Evolutionary conservation across 345 rosid species (phyloP).

Genomic region (Aethionema arabicum): DNA sequence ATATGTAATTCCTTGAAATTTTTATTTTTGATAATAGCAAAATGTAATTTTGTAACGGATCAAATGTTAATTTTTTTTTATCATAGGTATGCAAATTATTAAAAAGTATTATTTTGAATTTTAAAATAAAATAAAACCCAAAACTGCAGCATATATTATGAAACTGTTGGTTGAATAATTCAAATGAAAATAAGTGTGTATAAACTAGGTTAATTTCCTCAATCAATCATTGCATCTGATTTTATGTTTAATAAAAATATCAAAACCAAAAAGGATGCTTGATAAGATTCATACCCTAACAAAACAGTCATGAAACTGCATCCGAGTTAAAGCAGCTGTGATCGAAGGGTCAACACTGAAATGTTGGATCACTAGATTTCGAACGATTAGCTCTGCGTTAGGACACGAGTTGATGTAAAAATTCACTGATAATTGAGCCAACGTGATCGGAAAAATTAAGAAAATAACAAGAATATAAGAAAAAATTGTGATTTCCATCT

Average conservation of each 20-base stretch:
- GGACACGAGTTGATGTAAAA: conserved; percentile 31
- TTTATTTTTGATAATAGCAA: no score
- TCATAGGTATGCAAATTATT: no score
- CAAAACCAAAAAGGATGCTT: neutral
- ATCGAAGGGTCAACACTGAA: conserved; percentile 25
- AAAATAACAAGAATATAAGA: conserved; percentile 14
- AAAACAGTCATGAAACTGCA: conserved; percentile 42
- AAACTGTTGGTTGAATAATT: no score
- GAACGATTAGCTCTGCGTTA: conserved; percentile 28
- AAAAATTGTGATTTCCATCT: conserved; percentile 23
- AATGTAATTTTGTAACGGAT: no score
- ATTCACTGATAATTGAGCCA: conserved; percentile 11
- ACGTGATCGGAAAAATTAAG: conserved; percentile 14
- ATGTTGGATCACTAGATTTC: conserved; percentile 15
- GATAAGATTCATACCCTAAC: conserved; percentile 22
- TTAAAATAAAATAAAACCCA: no score
- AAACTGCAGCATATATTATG: no score
- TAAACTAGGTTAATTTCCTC: no score
- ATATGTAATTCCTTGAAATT: no score
- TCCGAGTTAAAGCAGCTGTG: conserved; percentile 35
- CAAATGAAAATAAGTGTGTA: no score
- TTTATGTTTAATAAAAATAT: neutral
- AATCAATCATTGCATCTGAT: neutral
- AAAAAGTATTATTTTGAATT: no score
- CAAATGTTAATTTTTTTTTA: no score